Conservation (phyloP, 352 stramenopile species). For the Phytopythium boreale region DNA sequence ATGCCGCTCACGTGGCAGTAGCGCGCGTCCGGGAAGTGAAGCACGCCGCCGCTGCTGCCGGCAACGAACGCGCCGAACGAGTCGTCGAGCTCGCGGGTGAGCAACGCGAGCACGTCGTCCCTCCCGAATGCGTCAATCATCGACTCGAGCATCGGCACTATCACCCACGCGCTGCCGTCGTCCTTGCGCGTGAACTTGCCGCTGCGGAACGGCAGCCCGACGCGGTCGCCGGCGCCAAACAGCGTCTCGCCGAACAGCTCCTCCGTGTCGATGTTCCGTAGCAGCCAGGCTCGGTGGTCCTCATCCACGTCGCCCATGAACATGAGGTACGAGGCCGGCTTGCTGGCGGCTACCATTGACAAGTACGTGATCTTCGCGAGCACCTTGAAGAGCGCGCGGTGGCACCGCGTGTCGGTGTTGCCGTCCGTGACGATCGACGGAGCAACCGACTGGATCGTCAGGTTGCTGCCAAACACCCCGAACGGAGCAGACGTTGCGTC, state of each 20-base stretch:
- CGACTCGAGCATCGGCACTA: constrained; percentile 24
- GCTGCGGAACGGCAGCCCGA: constrained; percentile 32
- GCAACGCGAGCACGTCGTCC: constrained; percentile 10
- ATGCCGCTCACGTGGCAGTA: constrained; percentile 28
- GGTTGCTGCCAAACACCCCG: constrained; percentile 18
- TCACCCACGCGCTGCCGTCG: constrained; percentile 42
- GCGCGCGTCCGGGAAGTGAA: constrained; percentile 39
- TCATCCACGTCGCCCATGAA: constrained; percentile 35
- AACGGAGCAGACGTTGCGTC: constrained; percentile 17
- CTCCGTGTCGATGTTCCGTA: constrained; percentile 26
- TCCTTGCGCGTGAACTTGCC: constrained; percentile 31
- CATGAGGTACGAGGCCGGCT: constrained; percentile 42
- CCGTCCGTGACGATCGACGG: constrained; percentile 16
- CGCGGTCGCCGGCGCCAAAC: constrained; percentile 20
- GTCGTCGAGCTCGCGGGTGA: constrained; percentile 25
- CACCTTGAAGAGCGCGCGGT: constrained; percentile 45
- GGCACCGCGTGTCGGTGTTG: constrained; percentile 25
- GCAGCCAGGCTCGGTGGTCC: constrained; percentile 30
- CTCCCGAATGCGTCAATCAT: constrained; percentile 28
- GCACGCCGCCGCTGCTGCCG: constrained; percentile 21
- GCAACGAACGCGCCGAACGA: constrained; percentile 30
- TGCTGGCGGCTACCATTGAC: constrained; percentile 28
- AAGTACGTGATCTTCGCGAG: constrained; percentile 34
- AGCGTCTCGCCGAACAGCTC: constrained; percentile 33
- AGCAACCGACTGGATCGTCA: constrained; percentile 14